Base-by-base conservation (phyloP, 2,329 filamentous ascomycete species). In the Claviceps cyperi region DNA sequence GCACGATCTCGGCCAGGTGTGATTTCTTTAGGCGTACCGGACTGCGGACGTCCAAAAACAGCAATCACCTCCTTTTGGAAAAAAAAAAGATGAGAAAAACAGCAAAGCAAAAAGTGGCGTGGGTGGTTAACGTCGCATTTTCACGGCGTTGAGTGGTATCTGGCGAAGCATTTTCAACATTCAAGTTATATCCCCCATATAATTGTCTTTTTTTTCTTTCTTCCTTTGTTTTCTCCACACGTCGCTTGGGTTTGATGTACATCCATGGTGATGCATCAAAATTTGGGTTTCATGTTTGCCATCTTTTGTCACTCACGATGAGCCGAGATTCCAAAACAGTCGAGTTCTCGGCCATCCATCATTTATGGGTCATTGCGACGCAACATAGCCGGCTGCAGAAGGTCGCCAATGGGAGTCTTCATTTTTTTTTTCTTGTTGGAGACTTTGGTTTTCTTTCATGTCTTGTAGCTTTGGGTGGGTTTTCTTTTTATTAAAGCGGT, bases 151-250 rank as follows among this genome's bases (percentile, higher is more conserved):
- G 24, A 47, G 19, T 17, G 46, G 41, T 19, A 38, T 40, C 24
- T 48, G 50, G 36, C 36, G 37, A 46, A 38, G 41, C 48, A 40
- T 49, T 45, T 28, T 43, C 32, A 36, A 45, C 11, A 24, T 48
- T 51, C 57, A 55, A 51, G 51, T 56, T 55, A 56, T 55, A 56
- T 54, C 56, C 54, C 35, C 54, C 55, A 55, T 58, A 57, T 49
- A 53, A 8, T 43, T 46, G 36, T 43, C 17, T 5, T 46, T 46
- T 37, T 4, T 9, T 3, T 39, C 15, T 14, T 39, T 40, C 28
- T 13, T 35, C 4, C 8, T 24, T 35, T 43, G 28, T 36, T 43
- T 43, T n/a, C 22, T 13, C n/a, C n/a, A 24, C 21, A 13, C 17
- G 19, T 43, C 22, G 21, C 9, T 4, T 15, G 19, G 28, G 43